Base-by-base conservation (phyloP, 306 rosid species). In the Oemleria cerasiformis region DNA sequence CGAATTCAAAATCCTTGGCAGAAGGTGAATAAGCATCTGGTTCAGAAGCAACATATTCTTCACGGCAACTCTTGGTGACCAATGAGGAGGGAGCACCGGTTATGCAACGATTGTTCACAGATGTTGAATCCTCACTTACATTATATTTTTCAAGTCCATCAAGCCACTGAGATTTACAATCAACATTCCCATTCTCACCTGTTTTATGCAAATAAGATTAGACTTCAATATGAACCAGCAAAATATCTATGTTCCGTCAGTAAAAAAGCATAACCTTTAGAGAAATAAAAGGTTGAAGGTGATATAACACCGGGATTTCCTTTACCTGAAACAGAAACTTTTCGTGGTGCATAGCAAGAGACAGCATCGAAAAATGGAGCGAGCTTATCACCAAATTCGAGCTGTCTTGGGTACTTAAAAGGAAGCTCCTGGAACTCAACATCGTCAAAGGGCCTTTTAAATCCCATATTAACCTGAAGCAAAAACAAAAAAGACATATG, bases 401-500 rank as follows among this genome's bases (percentile, higher is more conserved):
- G 77, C 63, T 83, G 79, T 54, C 80, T 85, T 40, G 80, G 66
- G 67, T 83, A 84, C 72, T 75, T 81, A 79, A 65, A 72, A 57
- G 83, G 79, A 72, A 72, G 78, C 70, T 85, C 84, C 64, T 77
- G 81, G 75, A 76, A 72, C 39, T 79, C 84, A 74, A 68, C 74
- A 25, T 68, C 81, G 67, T 78, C 86, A 73, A 69, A 78, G 47
- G 81, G 79, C 77, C 92, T 74, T 72, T 87, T 85, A 48, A 71
- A 77, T 72, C 92, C 92, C 92, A 87, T 87, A 67, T 63, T 67
- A 56, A 71, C 49, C 84, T 78, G 79, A 63, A 57, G 70, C 6
- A n/a, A 38, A 7, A 43, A n/a, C 7, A 47, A 42, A 30, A 43
- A 34, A 61, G 21, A 68, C 0, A 38, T 25, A 61, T 43, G 65